Evolutionary conservation across 805 yeast genomes (phyloP), one percentile per base, ranked within the genome.

Genomic region (Zygosaccharomyces gambellarensis): DNA sequence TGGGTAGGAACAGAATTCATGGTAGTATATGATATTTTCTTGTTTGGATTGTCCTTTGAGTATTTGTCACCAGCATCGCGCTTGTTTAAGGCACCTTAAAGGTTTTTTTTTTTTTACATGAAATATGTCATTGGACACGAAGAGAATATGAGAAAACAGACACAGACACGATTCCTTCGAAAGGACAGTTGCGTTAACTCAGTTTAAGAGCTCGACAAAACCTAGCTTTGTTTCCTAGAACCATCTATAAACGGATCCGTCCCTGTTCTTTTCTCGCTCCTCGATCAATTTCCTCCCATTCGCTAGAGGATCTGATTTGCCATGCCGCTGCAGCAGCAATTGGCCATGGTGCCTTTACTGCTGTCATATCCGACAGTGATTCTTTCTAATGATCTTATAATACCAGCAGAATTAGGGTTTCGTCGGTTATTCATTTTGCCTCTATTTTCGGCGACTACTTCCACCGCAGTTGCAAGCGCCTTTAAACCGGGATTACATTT

Each of bases 321-420:
- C 40, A 43, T 36, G 40, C 30, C 40, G 40, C 47, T 54, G 32
- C 59, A 57, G 39, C 45, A 47, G 21, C 42, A 52, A 6, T 46
- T 64, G 29, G 55, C 65, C 5, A 57, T 56, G 39, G 57, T 67
- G 11, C 71, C 71, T 12, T 39, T 67, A 43, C 38, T 65, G 29
- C 54, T 67, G 14, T 59, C 68, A 29, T 63, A 59, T 48, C 69
- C 71, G 23, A 63, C 70, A 6, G 55, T 67, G 25, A 54, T 67
- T 9, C 49, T 67, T 32, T 61, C 70, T 28, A 57, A 61, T 49
- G 57, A 53, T 43, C 47, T 64, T 32, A 57, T 65, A 19, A 46
- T 63, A 36, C 56, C 59, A n/a, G 44, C 41, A 21, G 39, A 49
- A 23, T 19, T 39, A 23, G 40, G 42, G n/a, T 43, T 34, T 5